Evolutionary conservation across 768 basidiomycete species (phyloP), one percentile per base, ranked within the genome.

Genomic region (Kwoniella heveanensis): DNA sequence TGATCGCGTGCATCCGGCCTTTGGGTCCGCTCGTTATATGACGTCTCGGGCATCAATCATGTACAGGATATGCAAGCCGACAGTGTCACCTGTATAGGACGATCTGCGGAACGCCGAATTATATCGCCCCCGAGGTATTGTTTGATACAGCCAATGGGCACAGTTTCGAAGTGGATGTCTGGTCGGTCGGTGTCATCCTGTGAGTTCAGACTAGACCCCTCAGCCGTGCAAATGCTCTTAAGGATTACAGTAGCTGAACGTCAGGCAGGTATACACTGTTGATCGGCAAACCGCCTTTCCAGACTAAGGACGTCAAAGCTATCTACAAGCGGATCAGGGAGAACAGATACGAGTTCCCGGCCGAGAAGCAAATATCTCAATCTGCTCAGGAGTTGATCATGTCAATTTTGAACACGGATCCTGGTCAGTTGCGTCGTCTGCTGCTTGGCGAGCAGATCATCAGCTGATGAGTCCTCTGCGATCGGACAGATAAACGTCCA

Each of bases 101-200:
- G 0, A 96, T 98, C 51, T 97, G 96, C 69, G 94, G 94, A 1
- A 98, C 94, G 0, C 94, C 94, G 1, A 97, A 98, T 76, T 96
- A 98, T 77, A 96, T 98, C 68, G 94, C 94, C 0, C 94, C 94
- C 0, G 94, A 97, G 77, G 93, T 96, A 27, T 82, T 98, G 69
- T 96, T 95, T 78, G 93, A 97, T 78, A 92, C 90, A 25, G 91
- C 88, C 19, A 94, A 92, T 67, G 94, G 95, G 1, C 95, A 99
- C 80, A 93, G 91, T 77, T 99, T 96, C 70, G 96, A 99, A 82
- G 95, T 97, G 27, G 95, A 99, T 77, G 90, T 92, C 9, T 99
- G 95, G 95, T 92, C 91, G 1, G 88, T 95, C 53, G 95, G 95
- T 15, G 95, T 99, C 57, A 97, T 98, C 64, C 82, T 98, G 67